Conservation (phyloP, 495 filamentous ascomycete genomes). For the Aspergillus haitiensis region DNA sequence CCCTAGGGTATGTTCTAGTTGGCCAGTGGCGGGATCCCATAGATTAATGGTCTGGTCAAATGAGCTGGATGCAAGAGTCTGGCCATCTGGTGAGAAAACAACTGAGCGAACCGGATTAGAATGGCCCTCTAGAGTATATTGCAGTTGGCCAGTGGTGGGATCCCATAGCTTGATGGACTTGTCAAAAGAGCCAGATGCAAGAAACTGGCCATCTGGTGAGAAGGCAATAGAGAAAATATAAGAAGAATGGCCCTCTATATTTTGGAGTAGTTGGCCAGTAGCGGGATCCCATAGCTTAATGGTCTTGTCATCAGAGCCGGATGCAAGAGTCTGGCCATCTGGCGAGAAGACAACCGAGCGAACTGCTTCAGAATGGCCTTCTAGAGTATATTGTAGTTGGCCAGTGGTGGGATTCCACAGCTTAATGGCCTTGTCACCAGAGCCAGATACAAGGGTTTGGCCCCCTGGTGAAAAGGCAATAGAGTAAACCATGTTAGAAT, state of each 20-base stretch:
- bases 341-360: not conserved
- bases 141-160: too few relatives aligned
- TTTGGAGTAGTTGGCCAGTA: too few relatives aligned
- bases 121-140: too few relatives aligned
- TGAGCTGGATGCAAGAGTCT: slow-evolving; percentile 15
- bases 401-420: slow-evolving; percentile 11
- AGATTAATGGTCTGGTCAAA: slow-evolving; percentile 24
- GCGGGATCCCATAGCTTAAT: too few relatives aligned
- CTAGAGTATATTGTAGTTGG: not conserved
- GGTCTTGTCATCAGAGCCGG: too few relatives aligned
- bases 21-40: not conserved
- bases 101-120: too few relatives aligned
- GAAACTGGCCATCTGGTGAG: too few relatives aligned
- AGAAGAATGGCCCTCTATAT: too few relatives aligned
- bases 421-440: slow-evolving; percentile 21
- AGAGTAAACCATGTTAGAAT: not conserved
- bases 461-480: not conserved
- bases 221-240: too few relatives aligned
- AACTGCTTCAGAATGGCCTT: slow-evolving; percentile 19
- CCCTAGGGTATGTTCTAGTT: not conserved
- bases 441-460: slow-evolving; percentile 13
- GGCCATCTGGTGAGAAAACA: slow-evolving; percentile 6
- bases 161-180: too few relatives aligned
- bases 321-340: too few relatives aligned
- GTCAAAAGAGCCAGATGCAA: too few relatives aligned